These are phyloP conservation scores for Saccharomycopsis amapae DNA, from an alignment of 805 yeast genomes.

Conservation along the genomic window DNA sequence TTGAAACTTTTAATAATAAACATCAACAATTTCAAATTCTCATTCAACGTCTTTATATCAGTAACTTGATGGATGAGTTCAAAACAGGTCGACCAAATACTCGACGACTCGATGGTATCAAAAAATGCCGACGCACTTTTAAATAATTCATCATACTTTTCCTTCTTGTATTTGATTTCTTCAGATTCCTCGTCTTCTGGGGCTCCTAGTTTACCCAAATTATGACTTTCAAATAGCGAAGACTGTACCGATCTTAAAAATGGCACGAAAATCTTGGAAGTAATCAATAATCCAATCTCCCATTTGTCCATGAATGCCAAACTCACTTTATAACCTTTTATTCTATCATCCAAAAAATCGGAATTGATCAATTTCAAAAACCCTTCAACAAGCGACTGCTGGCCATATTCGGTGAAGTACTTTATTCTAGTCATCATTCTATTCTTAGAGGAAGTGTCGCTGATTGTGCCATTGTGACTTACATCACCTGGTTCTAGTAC, in stretches of 20 bases:
- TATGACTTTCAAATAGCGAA: conserved; percentile 9
- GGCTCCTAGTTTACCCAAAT: too few relatives aligned
- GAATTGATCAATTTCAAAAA: conserved; percentile 39
- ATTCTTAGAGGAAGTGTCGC: background rate
- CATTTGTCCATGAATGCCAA: conserved; percentile 82
- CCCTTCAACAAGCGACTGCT: conserved; percentile 43
- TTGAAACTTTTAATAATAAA: conserved; percentile 62
- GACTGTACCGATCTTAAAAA: conserved; percentile 38
- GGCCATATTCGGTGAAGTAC: conserved; percentile 58
- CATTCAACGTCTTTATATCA: conserved; percentile 19
- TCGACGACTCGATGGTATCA: conserved; percentile 76
- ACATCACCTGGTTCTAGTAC: background rate
- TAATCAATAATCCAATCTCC: conserved; percentile 79
- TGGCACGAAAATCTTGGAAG: conserved; percentile 65
- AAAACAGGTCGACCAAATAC: conserved; percentile 66
- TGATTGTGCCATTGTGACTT: background rate
- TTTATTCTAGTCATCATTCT: conserved; percentile 31
- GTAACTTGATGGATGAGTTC: conserved; percentile 21
- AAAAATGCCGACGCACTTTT: conserved; percentile 63
- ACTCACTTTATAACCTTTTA: conserved; percentile 56
- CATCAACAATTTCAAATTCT: conserved; percentile 40
- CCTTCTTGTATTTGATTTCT: conserved; percentile 21
- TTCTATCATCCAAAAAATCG: conserved; percentile 27
- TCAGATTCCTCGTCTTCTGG: too few relatives aligned
- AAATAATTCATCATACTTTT: conserved; percentile 39